These are phyloP conservation scores for Populus alba DNA, from an alignment of 345 rosid species.

Conservation along the genomic window DNA sequence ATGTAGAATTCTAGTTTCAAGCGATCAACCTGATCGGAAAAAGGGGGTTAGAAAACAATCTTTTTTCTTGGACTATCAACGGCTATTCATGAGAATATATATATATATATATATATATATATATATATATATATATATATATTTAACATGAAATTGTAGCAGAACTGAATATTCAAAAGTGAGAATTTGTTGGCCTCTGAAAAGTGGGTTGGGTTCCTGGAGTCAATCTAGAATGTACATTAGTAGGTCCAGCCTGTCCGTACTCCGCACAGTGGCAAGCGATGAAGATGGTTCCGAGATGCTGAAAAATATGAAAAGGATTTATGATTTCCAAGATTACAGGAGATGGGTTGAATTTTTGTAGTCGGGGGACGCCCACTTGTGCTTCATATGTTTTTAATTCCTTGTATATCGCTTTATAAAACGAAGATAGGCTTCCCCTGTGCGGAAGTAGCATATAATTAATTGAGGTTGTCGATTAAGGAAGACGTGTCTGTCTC, in stretches of 20 bases:
- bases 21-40: no score
- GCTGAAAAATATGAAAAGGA: background rate
- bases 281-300: background rate
- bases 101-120: no score
- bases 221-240: background rate
- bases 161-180: background rate
- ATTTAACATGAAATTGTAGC: no score
- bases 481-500: background rate
- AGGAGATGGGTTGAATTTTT: background rate
- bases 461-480: background rate
- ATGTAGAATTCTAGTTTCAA: background rate
- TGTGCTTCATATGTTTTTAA: background rate
- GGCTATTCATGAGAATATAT: background rate
- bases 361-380: background rate
- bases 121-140: no score
- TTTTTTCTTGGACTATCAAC: background rate
- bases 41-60: background rate
- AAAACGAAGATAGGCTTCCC: background rate
- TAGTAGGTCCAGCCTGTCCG: background rate
- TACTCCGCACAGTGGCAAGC: background rate
- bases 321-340: background rate
- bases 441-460: background rate
- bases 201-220: background rate
- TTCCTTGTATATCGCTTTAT: background rate
- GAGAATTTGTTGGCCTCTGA: background rate